These are phyloP conservation scores for Nymphaea thermarum DNA, from an alignment of 164 flowering plant species.

Conservation along the genomic window DNA sequence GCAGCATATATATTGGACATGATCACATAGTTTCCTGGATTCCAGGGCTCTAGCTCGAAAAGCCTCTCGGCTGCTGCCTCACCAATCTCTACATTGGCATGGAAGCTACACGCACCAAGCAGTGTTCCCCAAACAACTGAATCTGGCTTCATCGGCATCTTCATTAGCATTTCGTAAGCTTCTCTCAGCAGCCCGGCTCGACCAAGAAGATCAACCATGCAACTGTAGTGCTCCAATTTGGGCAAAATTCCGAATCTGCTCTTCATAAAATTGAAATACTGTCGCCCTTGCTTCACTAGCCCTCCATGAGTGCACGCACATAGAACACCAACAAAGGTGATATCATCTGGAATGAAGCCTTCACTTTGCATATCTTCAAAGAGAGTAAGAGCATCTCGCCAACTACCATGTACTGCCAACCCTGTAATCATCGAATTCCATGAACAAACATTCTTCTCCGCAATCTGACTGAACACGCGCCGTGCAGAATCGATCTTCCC, in stretches of 20 bases:
- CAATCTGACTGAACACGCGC: conserved; percentile 49
- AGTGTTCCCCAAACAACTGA: conserved; percentile 76
- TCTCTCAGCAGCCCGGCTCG: conserved; percentile 55
- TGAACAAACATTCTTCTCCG: conserved; percentile 46
- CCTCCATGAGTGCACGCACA: conserved; percentile 83
- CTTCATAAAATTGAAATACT: conserved; percentile 46
- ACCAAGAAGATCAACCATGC: conserved; percentile 82
- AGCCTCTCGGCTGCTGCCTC: conserved; percentile 58
- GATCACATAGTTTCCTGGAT: conserved; percentile 78
- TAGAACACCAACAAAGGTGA: conserved; percentile 71
- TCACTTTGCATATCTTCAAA: conserved; percentile 49
- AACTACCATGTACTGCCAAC: conserved; percentile 66
- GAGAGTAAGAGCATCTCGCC: conserved; percentile 40
- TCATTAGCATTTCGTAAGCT: conserved; percentile 47
- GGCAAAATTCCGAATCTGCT: conserved; percentile 28
- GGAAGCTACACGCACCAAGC: conserved; percentile 72
- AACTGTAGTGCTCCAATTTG: conserved; percentile 72
- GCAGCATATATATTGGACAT: conserved; percentile 78
- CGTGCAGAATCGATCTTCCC: conserved; percentile 52
- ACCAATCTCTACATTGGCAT: conserved; percentile 51
- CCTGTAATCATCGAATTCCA: conserved; percentile 92
- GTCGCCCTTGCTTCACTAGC: conserved; percentile 33
- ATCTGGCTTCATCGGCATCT: conserved; percentile 81
- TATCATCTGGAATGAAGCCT: conserved; percentile 53
- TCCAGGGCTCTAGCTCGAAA: conserved; percentile 68